These are phyloP conservation scores for Botryotinia narcissicola DNA, from an alignment of 2,329 filamentous ascomycete species.

Conservation along the genomic window DNA sequence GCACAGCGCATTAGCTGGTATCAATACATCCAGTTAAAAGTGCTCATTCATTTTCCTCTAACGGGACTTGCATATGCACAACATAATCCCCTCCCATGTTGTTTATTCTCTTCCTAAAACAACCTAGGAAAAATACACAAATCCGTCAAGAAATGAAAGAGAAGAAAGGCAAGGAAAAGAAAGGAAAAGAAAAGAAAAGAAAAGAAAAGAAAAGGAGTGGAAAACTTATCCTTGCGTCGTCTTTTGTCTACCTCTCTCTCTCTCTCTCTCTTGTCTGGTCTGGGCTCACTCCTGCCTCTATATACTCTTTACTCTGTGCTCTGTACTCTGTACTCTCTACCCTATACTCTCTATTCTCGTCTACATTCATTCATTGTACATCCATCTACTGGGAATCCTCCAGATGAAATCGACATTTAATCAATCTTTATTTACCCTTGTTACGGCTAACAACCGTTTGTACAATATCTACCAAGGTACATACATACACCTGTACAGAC, in stretches of 20 bases:
- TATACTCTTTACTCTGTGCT: no score
- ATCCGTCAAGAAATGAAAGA: background rate
- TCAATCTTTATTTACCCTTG: background rate
- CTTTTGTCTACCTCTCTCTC: background rate
- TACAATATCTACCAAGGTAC: background rate
- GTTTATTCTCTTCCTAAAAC: background rate
- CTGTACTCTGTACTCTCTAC: no score
- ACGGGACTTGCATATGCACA: constrained; percentile 19
- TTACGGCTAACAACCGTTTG: background rate
- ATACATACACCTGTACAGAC: background rate
- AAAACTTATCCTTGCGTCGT: background rate
- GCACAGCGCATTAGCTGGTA: constrained; percentile 7
- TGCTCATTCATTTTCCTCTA: background rate
- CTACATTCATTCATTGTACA: background rate
- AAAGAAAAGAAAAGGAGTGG: background rate
- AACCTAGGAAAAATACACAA: background rate
- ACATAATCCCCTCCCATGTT: constrained; percentile 9
- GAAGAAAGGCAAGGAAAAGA: background rate
- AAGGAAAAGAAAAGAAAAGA: no score
- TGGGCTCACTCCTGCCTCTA: background rate
- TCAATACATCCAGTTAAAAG: background rate
- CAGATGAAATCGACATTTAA: background rate
- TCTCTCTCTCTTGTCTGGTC: background rate
- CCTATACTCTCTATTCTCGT: background rate
- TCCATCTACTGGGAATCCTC: background rate